Evolutionary conservation across 148 eudicot species (phyloP), one percentile per base, ranked within the genome.

Genomic region (Camellia granthamiana): DNA sequence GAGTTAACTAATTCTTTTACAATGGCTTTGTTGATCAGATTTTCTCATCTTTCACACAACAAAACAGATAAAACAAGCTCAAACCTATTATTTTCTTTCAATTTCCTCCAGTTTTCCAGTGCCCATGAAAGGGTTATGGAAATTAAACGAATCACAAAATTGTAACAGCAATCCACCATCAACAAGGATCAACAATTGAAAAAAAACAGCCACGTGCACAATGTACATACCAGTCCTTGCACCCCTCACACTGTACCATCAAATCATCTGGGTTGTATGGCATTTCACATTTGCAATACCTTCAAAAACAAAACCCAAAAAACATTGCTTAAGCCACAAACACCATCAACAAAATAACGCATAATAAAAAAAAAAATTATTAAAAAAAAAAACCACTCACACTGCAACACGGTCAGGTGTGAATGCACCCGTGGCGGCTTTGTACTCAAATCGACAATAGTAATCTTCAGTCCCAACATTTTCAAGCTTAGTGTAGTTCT

Each of bases 341-440:
- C 19, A 75, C 1, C 42, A 76, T 43, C 19, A 55, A n/a, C 8
- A 63, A 63, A 18, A 78, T 49, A 23, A 23, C 0, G 7, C 41
- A 30, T 4, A 19, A 64, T 21, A 1, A 67, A 63, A 71, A 11
- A 1, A 67, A 63, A 71, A 11, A 0, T n/a, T n/a, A n/a, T n/a
- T n/a, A 1, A 54, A 75, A 42, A 16, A 64, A 6, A 59, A 18
- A 42, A 14, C 65, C 6, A 84, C 92, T 84, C 86, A 90, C 93
- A 90, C 90, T 62, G 90, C 90, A 76, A 88, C 90, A 63, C 90
- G 90, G 79, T 90, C 92, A 7, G 91, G 93, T 2, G 80, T 85
- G 80, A 90, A 90, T 9, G 81, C 89, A 65, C 90, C 91, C 3
- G 93, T 90, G 23, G 87, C 44, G 60, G 88, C 87, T 79, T 90